Base-by-base conservation (phyloP, 495 filamentous ascomycete species). In the Aspergillus hancockii region DNA sequence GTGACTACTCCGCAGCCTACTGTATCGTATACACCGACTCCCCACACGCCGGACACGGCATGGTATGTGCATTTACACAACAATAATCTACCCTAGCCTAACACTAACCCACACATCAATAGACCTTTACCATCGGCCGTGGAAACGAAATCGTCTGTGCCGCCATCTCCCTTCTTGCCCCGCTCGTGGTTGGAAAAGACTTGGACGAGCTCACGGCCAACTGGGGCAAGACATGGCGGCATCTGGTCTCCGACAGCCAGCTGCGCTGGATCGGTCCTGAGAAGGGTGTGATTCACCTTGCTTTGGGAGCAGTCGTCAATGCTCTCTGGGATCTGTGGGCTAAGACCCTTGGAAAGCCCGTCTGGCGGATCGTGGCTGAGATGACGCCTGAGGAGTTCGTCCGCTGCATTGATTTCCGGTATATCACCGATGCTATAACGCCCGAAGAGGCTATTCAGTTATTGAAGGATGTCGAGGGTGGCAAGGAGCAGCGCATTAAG, bases 241-340 rank as follows among this genome's bases (percentile, higher is more conserved):
- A 93, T 73, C 88, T 97, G 0, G 91, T 94, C 67, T 88, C 87
- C 55, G 93, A 96, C 82, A 88, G 84, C 54, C 93, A 96, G 66
- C 79, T 96, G 31, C 90, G 93, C 30, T 97, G 93, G 93, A 93
- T 96, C 67, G 93, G 93, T 0, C 93, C 93, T 2, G 93, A 97
- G 69, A 96, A 96, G 76, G 93, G 93, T 52, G 93, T 96, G 16
- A 94, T 93, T 61, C 93, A 97, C 73, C 85, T 97, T 0, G 93
- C 93, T 3, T 86, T 95, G 0, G 92, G 90, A 28, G 90, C 92
- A 34, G 88, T 96, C 22, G 88, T 97, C 55, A 97, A 97, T 70
- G 93, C 92, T 0, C 75, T 96, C 60, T 97, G 93, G 93, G 93
- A 97, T 75, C 85, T 97, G 16, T 96, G 93, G 92, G 91, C 91